Conservation (phyloP, 2,329 filamentous ascomycete species). For the Penicillium oxalicum region DNA sequence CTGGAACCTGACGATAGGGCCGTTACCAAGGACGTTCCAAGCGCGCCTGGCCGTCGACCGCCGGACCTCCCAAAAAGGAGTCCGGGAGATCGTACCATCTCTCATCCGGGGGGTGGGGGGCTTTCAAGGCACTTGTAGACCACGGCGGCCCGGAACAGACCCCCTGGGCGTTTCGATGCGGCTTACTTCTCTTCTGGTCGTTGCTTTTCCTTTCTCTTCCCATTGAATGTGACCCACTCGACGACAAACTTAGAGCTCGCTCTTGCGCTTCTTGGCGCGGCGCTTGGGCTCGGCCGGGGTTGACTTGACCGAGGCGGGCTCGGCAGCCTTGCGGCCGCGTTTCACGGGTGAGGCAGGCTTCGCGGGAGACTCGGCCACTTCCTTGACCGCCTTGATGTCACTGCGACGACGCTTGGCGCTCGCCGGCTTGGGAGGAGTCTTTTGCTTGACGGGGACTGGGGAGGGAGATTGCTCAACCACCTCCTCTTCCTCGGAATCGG, state of each 20-base stretch:
- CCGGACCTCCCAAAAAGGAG: no score
- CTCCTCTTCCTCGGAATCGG: conserved; percentile 22
- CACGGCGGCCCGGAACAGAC: no score
- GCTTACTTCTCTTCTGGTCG: no score
- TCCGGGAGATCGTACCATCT: no score
- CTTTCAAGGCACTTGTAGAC: no score
- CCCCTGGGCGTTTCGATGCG: no score
- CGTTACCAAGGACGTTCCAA: no score
- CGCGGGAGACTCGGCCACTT: conserved; percentile 25
- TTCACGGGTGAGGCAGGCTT: conserved; percentile 22
- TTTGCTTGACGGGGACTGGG: conserved; percentile 37
- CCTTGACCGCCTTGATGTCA: conserved; percentile 31
- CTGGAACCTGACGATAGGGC: no score
- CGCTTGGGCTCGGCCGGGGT: conserved; percentile 33
- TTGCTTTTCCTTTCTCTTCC: no score
- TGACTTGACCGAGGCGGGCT: conserved; percentile 22
- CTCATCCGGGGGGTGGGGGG: no score
- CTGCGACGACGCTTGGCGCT: conserved; percentile 41
- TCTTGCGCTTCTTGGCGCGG: conserved; percentile 45
- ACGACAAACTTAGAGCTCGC: conserved; percentile 28
- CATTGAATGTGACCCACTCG: no score
- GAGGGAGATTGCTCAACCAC: conserved; percentile 26
- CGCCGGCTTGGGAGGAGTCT: conserved; percentile 37
- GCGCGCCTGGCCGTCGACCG: no score
- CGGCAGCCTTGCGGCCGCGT: conserved; percentile 8